Base-by-base conservation (phyloP, 2,329 filamentous ascomycete genomes). In the Akanthomyces uredinophilus region DNA sequence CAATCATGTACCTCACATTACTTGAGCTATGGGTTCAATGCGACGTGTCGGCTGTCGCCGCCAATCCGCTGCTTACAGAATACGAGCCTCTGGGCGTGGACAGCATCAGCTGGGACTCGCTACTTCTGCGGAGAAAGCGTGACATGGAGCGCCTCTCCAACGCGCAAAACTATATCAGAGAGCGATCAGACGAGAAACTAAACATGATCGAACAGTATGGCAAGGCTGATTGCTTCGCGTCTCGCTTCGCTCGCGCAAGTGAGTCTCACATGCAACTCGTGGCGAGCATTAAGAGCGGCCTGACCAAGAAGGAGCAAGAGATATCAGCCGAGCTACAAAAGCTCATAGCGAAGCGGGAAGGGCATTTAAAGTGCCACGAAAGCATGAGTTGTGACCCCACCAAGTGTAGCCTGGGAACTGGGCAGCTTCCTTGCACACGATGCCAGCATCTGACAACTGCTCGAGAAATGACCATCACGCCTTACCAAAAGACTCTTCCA, bases 11-110 rank as follows among this genome's bases (percentile, higher is more conserved):
- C 1, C 73, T 88, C 0, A 84, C 79, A 0, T 64, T 82, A 0
- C 65, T 86, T 2, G 83, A 87, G 59, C 68, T 88, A 0, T 88
- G 86, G 86, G 68, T 83, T 7, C 81, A 81, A 0, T 78, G 80
- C 37, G 85, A 88, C 64, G 79, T 10, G 73, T 57, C 73, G 74
- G 79, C 79, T 1, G 72, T 76, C 2, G n/a, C 44, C 0, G 61
- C 70, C 0, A 73, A 76, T 27, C 71, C 74, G 0, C 64, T 83
- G 1, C 67, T 88, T 0, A n/a, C 7, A 0, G 70, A 82, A 0
- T 87, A 83, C 64, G 66, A 74, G 16, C 76, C 79, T 0, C 76
- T 77, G 2, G 58, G 50, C 6, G 68, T 87, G 3, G 73, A 76
- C 0, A 2, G 55, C 0, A 50, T 64, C 0, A 57, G 79, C 0